Evolutionary conservation across 129 eudicot genomes (phyloP).

Genomic region (Escallonia rubra): DNA sequence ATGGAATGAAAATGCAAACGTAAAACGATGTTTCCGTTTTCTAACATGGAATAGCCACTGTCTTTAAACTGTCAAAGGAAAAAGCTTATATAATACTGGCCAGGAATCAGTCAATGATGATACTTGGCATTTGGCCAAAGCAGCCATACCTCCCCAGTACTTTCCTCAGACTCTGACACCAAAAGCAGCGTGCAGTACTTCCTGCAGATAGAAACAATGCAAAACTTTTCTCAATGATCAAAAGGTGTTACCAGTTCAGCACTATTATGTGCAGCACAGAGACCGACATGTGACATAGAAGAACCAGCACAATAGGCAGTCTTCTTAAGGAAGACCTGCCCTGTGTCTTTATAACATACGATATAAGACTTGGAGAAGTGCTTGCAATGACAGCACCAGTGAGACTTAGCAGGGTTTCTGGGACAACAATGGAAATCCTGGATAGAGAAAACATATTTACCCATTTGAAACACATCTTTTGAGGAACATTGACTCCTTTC

Average conservation of each 20-base stretch:
- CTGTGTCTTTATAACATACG: not conserved
- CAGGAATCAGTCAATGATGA: not conserved
- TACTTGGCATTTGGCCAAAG: not conserved
- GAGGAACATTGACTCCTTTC: constrained; percentile 82
- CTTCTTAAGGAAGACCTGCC: not conserved
- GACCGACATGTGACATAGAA: too few relatives aligned
- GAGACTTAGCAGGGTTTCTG: not conserved
- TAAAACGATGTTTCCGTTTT: not conserved
- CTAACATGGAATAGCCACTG: not conserved
- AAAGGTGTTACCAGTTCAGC: too few relatives aligned
- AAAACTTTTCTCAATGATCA: not conserved
- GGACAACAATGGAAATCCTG: not conserved
- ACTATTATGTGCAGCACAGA: too few relatives aligned
- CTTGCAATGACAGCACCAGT: not conserved
- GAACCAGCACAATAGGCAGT: too few relatives aligned
- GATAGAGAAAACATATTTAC: constrained; percentile 31
- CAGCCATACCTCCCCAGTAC: constrained; percentile 49
- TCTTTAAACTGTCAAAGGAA: not conserved
- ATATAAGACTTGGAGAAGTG: not conserved
- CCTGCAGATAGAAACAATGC: constrained; percentile 29
- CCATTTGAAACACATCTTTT: constrained; percentile 87
- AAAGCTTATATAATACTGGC: not conserved
- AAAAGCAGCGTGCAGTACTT: constrained; percentile 72
- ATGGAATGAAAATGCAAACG: not conserved
- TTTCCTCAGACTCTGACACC: constrained; percentile 34